Conservation (phyloP, 1,284 basidiomycete genomes). For the Apiotrichum montevideense region DNA sequence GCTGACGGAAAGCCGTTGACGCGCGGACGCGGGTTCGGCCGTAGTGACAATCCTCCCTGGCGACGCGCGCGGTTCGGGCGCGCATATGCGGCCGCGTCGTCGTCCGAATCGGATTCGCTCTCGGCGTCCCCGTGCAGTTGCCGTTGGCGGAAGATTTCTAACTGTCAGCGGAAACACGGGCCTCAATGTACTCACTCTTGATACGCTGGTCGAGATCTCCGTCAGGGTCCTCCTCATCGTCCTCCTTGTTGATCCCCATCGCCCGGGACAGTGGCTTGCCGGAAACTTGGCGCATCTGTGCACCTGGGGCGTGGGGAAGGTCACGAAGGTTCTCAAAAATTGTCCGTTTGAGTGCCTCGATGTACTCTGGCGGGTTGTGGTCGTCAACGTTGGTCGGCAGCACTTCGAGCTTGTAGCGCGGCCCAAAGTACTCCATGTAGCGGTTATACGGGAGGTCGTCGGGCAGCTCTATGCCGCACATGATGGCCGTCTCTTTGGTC, state of each 20-base stretch:
- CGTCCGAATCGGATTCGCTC: constrained; percentile 24
- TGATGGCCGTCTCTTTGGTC: constrained; percentile 95
- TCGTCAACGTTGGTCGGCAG: constrained; percentile 91
- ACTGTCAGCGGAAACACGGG: not conserved
- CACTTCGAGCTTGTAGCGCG: constrained; percentile 88
- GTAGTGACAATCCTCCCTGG: constrained; percentile 20
- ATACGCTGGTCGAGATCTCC: constrained; percentile 44
- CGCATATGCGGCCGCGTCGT: constrained; percentile 20
- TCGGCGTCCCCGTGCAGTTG: constrained; percentile 19
- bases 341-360: constrained; percentile 68
- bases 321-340: constrained; percentile 74
- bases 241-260: constrained; percentile 37
- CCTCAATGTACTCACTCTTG: constrained; percentile 29
- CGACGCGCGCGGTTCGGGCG: constrained; percentile 20
- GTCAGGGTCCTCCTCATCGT: constrained; percentile 44
- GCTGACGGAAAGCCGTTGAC: constrained; percentile 17
- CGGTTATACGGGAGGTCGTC: constrained; percentile 87
- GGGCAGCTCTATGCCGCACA: constrained; percentile 79
- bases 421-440: constrained; percentile 97
- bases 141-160: constrained; percentile 24
- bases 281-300: constrained; percentile 79
- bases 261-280: constrained; percentile 39
- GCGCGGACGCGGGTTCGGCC: constrained; percentile 18
- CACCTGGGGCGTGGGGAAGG: constrained; percentile 76
- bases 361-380: constrained; percentile 74